phyloP scores from a whole-genome alignment of 495 filamentous ascomycete genomes.

The Cercophora newfieldiana region DNA sequence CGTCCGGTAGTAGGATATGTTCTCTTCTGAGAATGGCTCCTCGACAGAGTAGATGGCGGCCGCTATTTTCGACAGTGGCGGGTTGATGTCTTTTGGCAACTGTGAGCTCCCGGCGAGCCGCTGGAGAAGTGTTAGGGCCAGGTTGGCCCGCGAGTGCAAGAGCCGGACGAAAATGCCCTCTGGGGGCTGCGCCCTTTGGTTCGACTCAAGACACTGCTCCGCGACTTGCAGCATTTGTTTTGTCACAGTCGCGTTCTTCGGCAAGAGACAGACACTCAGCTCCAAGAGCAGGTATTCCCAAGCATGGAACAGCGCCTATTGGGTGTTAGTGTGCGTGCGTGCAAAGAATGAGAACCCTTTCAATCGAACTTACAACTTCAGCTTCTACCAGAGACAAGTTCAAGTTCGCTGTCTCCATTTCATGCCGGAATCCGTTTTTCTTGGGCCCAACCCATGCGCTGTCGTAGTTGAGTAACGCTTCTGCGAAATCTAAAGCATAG shows the following conservation, averaged over 20 bases:
- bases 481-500: conserved; percentile 74
- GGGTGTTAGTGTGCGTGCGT: conserved; percentile 29
- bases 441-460: conserved; percentile 67
- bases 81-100: conserved; percentile 59
- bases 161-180: conserved; percentile 73
- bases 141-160: conserved; percentile 67
- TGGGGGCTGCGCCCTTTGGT: conserved; percentile 62
- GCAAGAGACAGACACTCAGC: conserved; percentile 67
- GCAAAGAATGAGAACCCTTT: background rate
- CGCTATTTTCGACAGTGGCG: conserved; percentile 66
- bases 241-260: conserved; percentile 57
- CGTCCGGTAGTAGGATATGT: conserved; percentile 74
- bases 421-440: conserved; percentile 70
- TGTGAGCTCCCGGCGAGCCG: conserved; percentile 65
- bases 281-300: conserved; percentile 91
- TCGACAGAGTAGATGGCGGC: conserved; percentile 63
- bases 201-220: conserved; percentile 70
- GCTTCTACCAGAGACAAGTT: conserved; percentile 91
- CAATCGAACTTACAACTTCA: conserved; percentile 67
- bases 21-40: conserved; percentile 60
- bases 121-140: conserved; percentile 75
- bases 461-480: conserved; percentile 73
- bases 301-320: conserved; percentile 71
- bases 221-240: conserved; percentile 66
- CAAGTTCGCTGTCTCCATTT: conserved; percentile 81